Conservation (phyloP, 768 basidiomycete genomes). For the Trametes villosa region DNA sequence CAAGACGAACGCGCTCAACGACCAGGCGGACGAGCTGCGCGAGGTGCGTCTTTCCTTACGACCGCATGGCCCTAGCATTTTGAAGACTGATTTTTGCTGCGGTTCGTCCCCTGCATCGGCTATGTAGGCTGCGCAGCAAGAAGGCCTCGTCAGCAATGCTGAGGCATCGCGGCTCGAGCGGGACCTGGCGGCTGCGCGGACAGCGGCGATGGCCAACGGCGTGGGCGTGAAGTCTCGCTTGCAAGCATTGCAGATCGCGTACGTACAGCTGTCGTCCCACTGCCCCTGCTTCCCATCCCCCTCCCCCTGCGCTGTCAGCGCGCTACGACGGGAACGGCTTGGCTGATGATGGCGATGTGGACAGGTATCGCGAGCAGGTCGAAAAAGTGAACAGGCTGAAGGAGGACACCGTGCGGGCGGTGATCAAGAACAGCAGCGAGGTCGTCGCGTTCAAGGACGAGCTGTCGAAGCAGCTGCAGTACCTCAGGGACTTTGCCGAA, state of each 20-base stretch:
- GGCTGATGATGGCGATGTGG: neutral
- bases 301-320: neutral
- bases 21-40: slow-evolving; percentile 80
- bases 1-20: slow-evolving; percentile 68
- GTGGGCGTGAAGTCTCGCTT: slow-evolving; percentile 80
- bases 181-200: slow-evolving; percentile 74
- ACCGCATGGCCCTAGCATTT: neutral
- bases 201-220: slow-evolving; percentile 78
- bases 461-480: slow-evolving; percentile 69
- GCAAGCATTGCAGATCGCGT: slow-evolving; percentile 80
- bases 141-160: slow-evolving; percentile 65
- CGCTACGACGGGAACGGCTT: neutral
- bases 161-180: slow-evolving; percentile 72
- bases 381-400: slow-evolving; percentile 74
- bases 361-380: slow-evolving; percentile 78
- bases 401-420: slow-evolving; percentile 80
- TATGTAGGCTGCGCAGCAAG: slow-evolving; percentile 74
- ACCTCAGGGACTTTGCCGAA: slow-evolving; percentile 72
- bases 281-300: neutral
- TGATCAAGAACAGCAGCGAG: slow-evolving; percentile 84
- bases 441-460: slow-evolving; percentile 83
- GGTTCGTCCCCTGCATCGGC: neutral
- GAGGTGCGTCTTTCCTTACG: slow-evolving; percentile 54
- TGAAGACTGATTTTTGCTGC: neutral
- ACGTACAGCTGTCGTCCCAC: slow-evolving; percentile 32